These are phyloP conservation scores for Dictyostelium discoideum DNA, from an alignment of 78 protist genomes.

Conservation along the genomic window dicty_2.7 NC_007090.3:5086001-5086500, in stretches of 20 bases:
- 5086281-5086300: too few species aligned
- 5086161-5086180: neutral
- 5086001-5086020: slow-evolving; percentile 88
- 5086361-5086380: slow-evolving; percentile 26
- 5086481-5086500: slow-evolving; percentile 43
- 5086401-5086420: slow-evolving; percentile 43
- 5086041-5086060: slow-evolving; percentile 68
- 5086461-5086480: slow-evolving; percentile 15
- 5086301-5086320: too few species aligned
- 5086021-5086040: slow-evolving; percentile 84
- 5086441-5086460: slow-evolving; percentile 47
- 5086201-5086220: slow-evolving; percentile 19
- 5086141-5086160: slow-evolving; percentile 33
- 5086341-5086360: too few species aligned
- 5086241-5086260: slow-evolving; percentile 68
- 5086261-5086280: neutral
- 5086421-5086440: slow-evolving; percentile 63
- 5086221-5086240: slow-evolving; percentile 64
- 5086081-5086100: slow-evolving; percentile 61
- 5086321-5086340: too few species aligned
- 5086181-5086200: neutral
- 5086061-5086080: slow-evolving; percentile 2
- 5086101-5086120: slow-evolving; percentile 31
- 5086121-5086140: neutral
- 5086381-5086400: slow-evolving; percentile 47